Percentiles rank a stretch among this genome's conserved stretches.
These are phyloP conservation scores for Clonostachys byssicola DNA, from an alignment of 2,329 filamentous ascomycete genomes.

Conservation along the genomic window DNA sequence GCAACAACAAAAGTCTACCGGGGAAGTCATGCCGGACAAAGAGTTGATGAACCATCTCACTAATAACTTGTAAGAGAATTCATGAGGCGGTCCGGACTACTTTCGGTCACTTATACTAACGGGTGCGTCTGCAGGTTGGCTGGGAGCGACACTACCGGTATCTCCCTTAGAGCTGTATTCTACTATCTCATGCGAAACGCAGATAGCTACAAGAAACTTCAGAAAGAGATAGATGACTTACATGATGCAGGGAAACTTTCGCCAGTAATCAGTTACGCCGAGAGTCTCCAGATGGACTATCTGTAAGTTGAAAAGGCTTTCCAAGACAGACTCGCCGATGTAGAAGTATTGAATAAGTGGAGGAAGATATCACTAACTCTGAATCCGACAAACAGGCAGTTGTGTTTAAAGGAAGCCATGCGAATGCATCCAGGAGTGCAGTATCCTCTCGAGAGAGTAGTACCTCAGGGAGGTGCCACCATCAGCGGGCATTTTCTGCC, in stretches of 20 bases:
- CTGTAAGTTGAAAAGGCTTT: conserved; percentile 25
- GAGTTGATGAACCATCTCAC: too few relatives aligned
- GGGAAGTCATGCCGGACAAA: too few relatives aligned
- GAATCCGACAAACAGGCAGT: too few relatives aligned
- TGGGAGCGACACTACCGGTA: conserved; percentile 40
- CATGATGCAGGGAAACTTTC: conserved; percentile 2
- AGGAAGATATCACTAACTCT: too few relatives aligned
- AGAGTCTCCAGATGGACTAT: conserved; percentile 19
- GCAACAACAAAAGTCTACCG: too few relatives aligned
- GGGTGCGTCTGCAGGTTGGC: conserved; percentile 20
- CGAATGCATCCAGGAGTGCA: conserved; percentile 41
- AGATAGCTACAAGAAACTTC: conserved; percentile 8
- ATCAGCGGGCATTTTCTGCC: conserved; percentile 17
- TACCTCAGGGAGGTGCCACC: conserved; percentile 34
- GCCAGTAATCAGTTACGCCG: conserved; percentile 13
- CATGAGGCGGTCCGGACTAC: too few relatives aligned
- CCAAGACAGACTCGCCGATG: too few relatives aligned
- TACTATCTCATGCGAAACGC: conserved; percentile 33
- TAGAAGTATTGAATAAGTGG: too few relatives aligned
- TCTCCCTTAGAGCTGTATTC: conserved; percentile 36
- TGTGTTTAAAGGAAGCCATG: conserved; percentile 37
- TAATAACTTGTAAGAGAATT: too few relatives aligned
- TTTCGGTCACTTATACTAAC: conserved; percentile 6
- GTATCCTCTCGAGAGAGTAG: conserved; percentile 36
- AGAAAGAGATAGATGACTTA: conserved; percentile 14